Conservation (phyloP, 306 rosid species). For the Sophora flavescens region DNA sequence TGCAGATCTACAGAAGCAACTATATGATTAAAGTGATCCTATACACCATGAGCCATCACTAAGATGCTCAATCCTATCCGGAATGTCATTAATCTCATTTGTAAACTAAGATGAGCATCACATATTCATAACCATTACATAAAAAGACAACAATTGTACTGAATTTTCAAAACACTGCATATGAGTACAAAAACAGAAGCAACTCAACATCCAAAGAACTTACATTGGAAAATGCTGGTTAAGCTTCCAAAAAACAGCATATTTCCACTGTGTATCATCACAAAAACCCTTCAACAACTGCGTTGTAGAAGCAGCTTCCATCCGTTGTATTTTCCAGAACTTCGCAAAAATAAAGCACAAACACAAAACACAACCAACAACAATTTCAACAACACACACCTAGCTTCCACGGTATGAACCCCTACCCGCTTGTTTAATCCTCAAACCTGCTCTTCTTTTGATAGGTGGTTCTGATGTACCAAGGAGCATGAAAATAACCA, state of each 20-base stretch:
- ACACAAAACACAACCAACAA: conserved; percentile 42
- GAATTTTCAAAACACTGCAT: background rate
- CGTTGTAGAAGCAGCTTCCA: conserved; percentile 66
- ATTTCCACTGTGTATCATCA: conserved; percentile 72
- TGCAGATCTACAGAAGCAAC: background rate
- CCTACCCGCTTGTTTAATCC: conserved; percentile 90
- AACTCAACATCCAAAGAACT: conserved; percentile 43
- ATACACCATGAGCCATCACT: background rate
- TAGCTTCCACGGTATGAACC: conserved; percentile 94
- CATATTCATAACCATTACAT: background rate
- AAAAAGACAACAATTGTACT: conserved; percentile 12
- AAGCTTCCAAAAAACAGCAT: conserved; percentile 97
- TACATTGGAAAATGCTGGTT: conserved; percentile 57
- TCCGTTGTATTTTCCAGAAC: conserved; percentile 44
- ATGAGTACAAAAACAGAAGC: conserved; percentile 11
- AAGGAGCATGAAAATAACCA: conserved; percentile 62
- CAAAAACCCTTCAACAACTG: conserved; percentile 77
- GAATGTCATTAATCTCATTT: background rate
- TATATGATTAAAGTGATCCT: background rate
- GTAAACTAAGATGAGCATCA: background rate
- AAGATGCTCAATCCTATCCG: conserved; percentile 13
- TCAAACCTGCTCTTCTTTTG: conserved; percentile 76
- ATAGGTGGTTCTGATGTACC: conserved; percentile 74
- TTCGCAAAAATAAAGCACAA: conserved; percentile 37
- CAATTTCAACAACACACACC: conserved; percentile 48